Conservation (phyloP, 306 rosid species). For the Hippophae tibetana region DNA sequence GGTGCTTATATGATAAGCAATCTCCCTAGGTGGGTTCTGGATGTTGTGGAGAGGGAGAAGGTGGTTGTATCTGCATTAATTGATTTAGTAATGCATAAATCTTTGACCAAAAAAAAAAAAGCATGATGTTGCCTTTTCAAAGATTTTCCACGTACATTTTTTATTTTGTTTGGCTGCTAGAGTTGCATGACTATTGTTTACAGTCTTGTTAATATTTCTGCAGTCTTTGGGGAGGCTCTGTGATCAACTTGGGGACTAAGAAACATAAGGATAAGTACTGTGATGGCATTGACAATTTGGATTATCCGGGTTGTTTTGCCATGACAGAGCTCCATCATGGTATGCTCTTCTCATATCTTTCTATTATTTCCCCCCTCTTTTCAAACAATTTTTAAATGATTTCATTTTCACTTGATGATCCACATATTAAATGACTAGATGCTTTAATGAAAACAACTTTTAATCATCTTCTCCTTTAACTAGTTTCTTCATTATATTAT, state of each 20-base stretch:
- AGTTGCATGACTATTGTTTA: background rate
- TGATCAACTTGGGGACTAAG: slow-evolving; percentile 81
- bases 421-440: too few relatives aligned
- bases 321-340: slow-evolving; percentile 98
- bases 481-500: too few relatives aligned
- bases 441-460: too few relatives aligned
- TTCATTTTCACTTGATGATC: background rate
- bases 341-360: slow-evolving; percentile 18
- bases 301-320: slow-evolving; percentile 87
- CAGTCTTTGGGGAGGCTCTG: slow-evolving; percentile 97
- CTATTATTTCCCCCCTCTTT: background rate
- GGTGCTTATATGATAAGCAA: too few relatives aligned
- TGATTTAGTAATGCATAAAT: too few relatives aligned
- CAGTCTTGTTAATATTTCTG: background rate
- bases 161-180: background rate
- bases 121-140: too few relatives aligned
- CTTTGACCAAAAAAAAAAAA: too few relatives aligned
- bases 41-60: too few relatives aligned
- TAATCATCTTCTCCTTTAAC: too few relatives aligned
- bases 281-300: slow-evolving; percentile 79
- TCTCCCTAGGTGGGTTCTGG: too few relatives aligned
- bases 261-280: slow-evolving; percentile 81
- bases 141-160: background rate
- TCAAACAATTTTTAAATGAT: background rate
- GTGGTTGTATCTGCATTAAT: too few relatives aligned